phyloP scores from a whole-genome alignment of 2,329 filamentous ascomycete genomes.

The Aspergillus vadensis region DNA sequence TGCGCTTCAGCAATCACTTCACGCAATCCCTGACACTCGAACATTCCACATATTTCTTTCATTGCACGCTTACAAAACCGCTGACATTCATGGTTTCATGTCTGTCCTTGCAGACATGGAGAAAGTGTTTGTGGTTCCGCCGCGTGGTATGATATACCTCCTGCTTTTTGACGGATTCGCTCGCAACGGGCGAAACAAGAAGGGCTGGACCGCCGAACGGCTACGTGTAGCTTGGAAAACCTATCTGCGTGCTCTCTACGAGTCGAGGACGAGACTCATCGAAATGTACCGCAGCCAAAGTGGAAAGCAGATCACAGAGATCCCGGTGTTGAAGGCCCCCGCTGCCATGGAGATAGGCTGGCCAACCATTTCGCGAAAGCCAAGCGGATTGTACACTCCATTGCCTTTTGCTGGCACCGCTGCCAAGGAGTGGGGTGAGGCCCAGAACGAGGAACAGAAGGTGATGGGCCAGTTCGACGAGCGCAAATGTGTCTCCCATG shows the following conservation, averaged over 20 bases:
- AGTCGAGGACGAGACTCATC: slow-evolving; percentile 35
- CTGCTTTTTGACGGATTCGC: slow-evolving; percentile 81
- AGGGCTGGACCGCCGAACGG: slow-evolving; percentile 71
- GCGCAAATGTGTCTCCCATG: slow-evolving; percentile 10
- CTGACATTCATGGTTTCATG: slow-evolving; percentile 71
- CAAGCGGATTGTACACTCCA: slow-evolving; percentile 28
- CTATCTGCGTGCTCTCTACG: slow-evolving; percentile 54
- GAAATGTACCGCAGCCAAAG: slow-evolving; percentile 20
- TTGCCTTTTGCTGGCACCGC: slow-evolving; percentile 23
- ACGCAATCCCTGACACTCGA: slow-evolving; percentile 71
- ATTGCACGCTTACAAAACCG: slow-evolving; percentile 68
- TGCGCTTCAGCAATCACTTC: slow-evolving; percentile 65
- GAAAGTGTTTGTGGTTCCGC: slow-evolving; percentile 62
- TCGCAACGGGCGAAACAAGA: slow-evolving; percentile 67
- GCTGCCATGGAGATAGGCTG: slow-evolving; percentile 9
- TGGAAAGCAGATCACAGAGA: slow-evolving; percentile 31
- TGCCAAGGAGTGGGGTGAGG: background rate
- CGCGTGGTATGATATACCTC: slow-evolving; percentile 77
- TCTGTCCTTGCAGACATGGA: slow-evolving; percentile 79
- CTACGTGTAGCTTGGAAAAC: slow-evolving; percentile 69
- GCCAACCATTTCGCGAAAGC: slow-evolving; percentile 11
- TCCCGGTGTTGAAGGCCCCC: slow-evolving; percentile 27
- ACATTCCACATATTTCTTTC: slow-evolving; percentile 81
- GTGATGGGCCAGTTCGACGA: slow-evolving; percentile 5
- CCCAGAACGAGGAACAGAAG: background rate